Base-by-base conservation (phyloP, 495 filamentous ascomycete genomes). In the Rostrohypoxylon terebratum region DNA sequence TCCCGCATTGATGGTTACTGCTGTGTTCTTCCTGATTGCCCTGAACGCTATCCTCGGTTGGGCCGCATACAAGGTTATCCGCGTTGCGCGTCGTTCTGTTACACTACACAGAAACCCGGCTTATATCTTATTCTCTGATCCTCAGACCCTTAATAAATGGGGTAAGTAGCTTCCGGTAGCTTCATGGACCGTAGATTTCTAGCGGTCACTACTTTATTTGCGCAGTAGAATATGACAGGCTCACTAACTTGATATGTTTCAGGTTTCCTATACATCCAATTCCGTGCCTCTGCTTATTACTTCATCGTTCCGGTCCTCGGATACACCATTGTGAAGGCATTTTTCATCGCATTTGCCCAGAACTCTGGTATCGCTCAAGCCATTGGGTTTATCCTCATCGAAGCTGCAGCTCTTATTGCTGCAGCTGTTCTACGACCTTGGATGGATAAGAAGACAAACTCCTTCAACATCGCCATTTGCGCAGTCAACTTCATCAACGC, bases 401-500 rank as follows among this genome's bases (percentile, higher is more conserved):
- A 99, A 81, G 92, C 92, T 0, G 88, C 77, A 16, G 90, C 93
- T 72, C 85, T 99, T 68, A 90, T 98, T 74, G 89, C 79, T 18
- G 90, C 94, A 36, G 90, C 88, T 59, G 89, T 97, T 53, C 81
- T 97, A 68, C 90, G 93, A 44, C 96, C 96, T 8, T 99, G 94
- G 90, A 98, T 99, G 96, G 96, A 99, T 84, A 98, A 97, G 88
- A 96, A 94, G 82, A 98, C 94, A 59, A 99, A 99, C 79, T 89
- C 90, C 50, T 97, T 96, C 86, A 98, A 98, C 82, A 97, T 99
- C 73, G 85, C 94, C 66, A 98, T 99, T 73, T 90, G 88, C 61
- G 89, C 87, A 42, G 84, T 97, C 77, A 98, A 98, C 81, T 96
- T 98, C 77, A 75, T 98, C 77, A 97, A 97, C 77, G 88, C 89